Conservation (phyloP, 768 basidiomycete species). For the Russula sp. region DNA sequence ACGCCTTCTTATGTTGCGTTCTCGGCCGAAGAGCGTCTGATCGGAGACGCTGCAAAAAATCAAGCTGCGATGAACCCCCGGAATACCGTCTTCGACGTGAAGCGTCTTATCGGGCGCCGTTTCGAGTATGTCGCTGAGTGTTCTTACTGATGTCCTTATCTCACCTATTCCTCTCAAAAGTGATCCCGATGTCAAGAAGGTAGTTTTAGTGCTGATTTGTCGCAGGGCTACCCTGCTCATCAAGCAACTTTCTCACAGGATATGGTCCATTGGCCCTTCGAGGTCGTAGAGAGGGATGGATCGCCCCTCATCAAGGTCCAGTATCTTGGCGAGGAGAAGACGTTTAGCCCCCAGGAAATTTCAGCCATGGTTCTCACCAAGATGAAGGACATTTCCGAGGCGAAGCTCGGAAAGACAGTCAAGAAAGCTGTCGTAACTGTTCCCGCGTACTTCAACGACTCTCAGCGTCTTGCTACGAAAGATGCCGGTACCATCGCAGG, state of each 20-base stretch:
- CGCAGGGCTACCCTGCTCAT: neutral
- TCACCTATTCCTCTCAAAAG: conserved; percentile 34
- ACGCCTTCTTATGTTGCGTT: conserved; percentile 99
- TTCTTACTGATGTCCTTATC: conserved; percentile 9
- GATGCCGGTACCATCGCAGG: conserved; percentile 98
- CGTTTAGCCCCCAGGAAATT: conserved; percentile 97
- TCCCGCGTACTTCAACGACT: conserved; percentile 99
- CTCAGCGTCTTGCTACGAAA: conserved; percentile 98
- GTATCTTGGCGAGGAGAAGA: conserved; percentile 92
- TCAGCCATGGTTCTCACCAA: conserved; percentile 99
- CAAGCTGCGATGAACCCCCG: conserved; percentile 99
- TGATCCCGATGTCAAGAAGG: conserved; percentile 93
- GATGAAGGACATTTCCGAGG: conserved; percentile 99
- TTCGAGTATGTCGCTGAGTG: conserved; percentile 62
- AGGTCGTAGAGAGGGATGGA: conserved; percentile 93
- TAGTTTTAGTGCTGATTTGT: conserved; percentile 25
- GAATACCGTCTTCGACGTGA: conserved; percentile 99
- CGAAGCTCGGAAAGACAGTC: conserved; percentile 96
- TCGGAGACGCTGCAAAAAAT: conserved; percentile 98
- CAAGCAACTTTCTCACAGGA: conserved; percentile 46
- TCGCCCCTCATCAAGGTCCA: conserved; percentile 95
- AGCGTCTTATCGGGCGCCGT: conserved; percentile 96
- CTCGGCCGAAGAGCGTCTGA: conserved; percentile 91
- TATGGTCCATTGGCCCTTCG: conserved; percentile 96
- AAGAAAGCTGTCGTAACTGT: conserved; percentile 99